Evolutionary conservation across 441 rosid species (phyloP).

Genomic region (Croton laevigatus): DNA sequence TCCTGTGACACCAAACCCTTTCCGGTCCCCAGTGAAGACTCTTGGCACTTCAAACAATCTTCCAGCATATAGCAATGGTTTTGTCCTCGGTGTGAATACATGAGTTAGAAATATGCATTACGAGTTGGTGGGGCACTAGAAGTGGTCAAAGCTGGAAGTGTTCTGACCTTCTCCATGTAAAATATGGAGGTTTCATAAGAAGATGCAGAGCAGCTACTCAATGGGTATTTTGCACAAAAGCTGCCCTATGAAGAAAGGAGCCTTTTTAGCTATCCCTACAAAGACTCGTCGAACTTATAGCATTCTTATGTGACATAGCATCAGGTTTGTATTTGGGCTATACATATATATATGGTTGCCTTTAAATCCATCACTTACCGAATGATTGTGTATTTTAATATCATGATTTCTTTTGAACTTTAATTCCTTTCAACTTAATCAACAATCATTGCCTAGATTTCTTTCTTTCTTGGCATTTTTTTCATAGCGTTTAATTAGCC

Average conservation of each 20-base stretch:
- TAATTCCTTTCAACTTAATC: neutral
- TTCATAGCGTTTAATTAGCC: neutral
- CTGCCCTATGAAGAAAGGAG: conserved; percentile 37
- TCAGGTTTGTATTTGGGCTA: conserved; percentile 38
- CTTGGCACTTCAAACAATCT: conserved; percentile 36
- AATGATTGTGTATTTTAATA: neutral
- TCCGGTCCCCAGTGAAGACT: conserved; percentile 40
- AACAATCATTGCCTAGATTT: neutral
- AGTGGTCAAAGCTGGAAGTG: conserved; percentile 29
- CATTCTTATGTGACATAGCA: conserved; percentile 39
- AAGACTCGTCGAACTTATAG: conserved; percentile 27
- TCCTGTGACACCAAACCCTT: conserved; percentile 46
- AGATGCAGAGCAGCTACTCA: conserved; percentile 38
- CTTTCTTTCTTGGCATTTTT: neutral
- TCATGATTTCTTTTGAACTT: neutral
- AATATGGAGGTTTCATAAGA: conserved; percentile 38
- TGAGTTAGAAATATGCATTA: conserved; percentile 14
- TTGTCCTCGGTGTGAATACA: conserved; percentile 44
- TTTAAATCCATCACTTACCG: neutral
- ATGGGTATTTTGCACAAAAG: conserved; percentile 39
- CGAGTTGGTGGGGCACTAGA: conserved; percentile 41
- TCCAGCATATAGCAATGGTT: conserved; percentile 45
- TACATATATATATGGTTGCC: conserved; percentile 20
- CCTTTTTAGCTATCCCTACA: conserved; percentile 37
- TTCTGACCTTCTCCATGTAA: conserved; percentile 38